phyloP scores from a whole-genome alignment of 1,139 yeast species.

The Eremothecium coryli region DNA sequence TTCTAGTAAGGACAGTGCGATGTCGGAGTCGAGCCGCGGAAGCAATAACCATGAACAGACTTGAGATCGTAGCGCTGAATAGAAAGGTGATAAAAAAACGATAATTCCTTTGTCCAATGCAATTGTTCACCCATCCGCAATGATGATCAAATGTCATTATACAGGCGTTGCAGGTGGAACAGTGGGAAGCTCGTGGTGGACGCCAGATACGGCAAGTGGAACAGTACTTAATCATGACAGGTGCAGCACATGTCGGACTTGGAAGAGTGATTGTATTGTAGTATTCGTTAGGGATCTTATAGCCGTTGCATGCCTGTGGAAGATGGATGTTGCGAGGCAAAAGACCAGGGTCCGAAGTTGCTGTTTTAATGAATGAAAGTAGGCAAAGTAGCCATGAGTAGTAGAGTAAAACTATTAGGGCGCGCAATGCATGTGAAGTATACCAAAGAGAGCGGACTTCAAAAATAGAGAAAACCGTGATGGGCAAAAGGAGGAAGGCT shows the following conservation, averaged over 20 bases:
- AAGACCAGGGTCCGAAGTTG: conserved; percentile 61
- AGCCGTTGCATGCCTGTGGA: conserved; percentile 32
- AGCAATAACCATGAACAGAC: conserved; percentile 20
- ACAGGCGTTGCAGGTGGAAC: conserved; percentile 59
- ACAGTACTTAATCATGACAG: conserved; percentile 46
- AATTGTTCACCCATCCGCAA: conserved; percentile 71
- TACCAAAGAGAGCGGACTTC: conserved; percentile 29
- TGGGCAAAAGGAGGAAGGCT: conserved; percentile 36
- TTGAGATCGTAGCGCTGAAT: conserved; percentile 18
- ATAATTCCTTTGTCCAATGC: conserved; percentile 68
- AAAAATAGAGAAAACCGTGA: conserved; percentile 42
- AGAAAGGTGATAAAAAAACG: conserved; percentile 46
- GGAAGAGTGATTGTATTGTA: conserved; percentile 51
- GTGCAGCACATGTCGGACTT: conserved; percentile 17
- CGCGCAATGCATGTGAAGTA: conserved; percentile 41
- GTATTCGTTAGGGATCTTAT: conserved; percentile 53
- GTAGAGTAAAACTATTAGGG: conserved; percentile 46
- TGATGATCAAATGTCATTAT: conserved; percentile 63
- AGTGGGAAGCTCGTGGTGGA: conserved; percentile 65
- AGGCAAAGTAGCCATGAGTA: conserved; percentile 49
- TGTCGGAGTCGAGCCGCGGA: conserved; percentile 21
- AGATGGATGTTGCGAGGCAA: conserved; percentile 63
- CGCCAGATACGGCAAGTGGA: conserved; percentile 56
- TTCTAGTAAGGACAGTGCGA: conserved; percentile 7
- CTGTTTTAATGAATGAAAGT: conserved; percentile 43